phyloP scores from a whole-genome alignment of 805 yeast species.

The Ogataea neopini region DNA sequence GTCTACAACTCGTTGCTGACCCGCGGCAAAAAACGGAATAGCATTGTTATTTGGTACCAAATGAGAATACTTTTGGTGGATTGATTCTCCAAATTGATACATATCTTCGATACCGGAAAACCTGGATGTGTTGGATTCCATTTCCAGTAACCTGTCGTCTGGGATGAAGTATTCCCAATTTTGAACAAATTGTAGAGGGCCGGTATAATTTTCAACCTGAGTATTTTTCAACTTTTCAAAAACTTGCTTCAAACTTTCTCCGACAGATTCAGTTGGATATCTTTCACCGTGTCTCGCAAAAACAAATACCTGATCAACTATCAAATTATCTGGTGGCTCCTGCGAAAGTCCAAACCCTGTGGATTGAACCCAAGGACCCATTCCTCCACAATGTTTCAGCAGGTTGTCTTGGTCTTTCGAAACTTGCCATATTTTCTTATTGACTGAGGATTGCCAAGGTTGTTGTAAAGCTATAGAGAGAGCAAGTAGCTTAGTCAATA shows the following conservation, averaged over 20 bases:
- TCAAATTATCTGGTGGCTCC: slow-evolving; percentile 50
- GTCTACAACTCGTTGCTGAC: slow-evolving; percentile 54
- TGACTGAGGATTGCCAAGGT: not conserved
- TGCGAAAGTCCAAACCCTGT: slow-evolving; percentile 54
- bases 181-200: slow-evolving; percentile 55
- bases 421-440: slow-evolving; percentile 27
- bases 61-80: slow-evolving; percentile 50
- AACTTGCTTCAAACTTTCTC: slow-evolving; percentile 24
- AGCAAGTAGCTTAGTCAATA: not conserved
- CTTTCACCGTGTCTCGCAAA: slow-evolving; percentile 81
- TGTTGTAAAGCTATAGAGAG: not conserved
- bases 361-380: slow-evolving; percentile 54
- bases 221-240: slow-evolving; percentile 39
- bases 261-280: slow-evolving; percentile 54
- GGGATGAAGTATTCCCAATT: slow-evolving; percentile 51
- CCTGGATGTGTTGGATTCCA: slow-evolving; percentile 51
- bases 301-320: slow-evolving; percentile 66
- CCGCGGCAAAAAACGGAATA: slow-evolving; percentile 56
- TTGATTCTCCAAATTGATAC: slow-evolving; percentile 47
- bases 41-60: slow-evolving; percentile 40
- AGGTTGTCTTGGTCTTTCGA: slow-evolving; percentile 47
- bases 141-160: slow-evolving; percentile 34
- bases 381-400: slow-evolving; percentile 48
- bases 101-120: slow-evolving; percentile 56
- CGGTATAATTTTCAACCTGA: slow-evolving; percentile 39